phyloP scores from a whole-genome alignment of 768 basidiomycete genomes.

The Rhodotorula kratochvilovae region DNA sequence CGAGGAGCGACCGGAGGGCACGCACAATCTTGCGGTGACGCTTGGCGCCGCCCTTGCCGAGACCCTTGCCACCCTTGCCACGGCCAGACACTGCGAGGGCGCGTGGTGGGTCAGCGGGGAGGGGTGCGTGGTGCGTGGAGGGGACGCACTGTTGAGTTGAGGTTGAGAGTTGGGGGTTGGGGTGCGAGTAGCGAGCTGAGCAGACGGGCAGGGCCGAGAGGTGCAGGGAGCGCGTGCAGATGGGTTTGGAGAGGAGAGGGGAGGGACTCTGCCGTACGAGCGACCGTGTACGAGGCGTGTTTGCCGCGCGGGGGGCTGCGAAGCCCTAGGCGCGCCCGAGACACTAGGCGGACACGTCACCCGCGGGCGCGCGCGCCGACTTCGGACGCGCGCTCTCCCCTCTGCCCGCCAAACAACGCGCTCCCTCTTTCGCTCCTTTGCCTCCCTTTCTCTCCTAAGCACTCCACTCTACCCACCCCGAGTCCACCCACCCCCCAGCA shows the following conservation, averaged over 20 bases:
- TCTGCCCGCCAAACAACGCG: not conserved
- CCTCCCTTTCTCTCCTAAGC: not conserved
- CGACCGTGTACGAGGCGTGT: too few species aligned
- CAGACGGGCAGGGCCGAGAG: too few species aligned
- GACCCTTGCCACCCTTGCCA: conserved; percentile 51
- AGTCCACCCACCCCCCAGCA: conserved; percentile 53
- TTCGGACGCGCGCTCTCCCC: not conserved
- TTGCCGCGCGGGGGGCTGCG: too few species aligned
- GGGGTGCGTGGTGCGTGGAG: not conserved
- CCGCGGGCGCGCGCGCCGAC: too few species aligned
- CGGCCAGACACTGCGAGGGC: conserved; percentile 47
- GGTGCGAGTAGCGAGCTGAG: conserved; percentile 46
- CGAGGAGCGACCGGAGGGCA: conserved; percentile 28
- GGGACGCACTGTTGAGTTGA: not conserved
- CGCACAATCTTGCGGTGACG: conserved; percentile 53
- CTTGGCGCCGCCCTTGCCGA: conserved; percentile 52
- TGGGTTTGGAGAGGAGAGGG: not conserved
- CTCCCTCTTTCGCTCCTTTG: not conserved
- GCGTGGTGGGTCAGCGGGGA: not conserved
- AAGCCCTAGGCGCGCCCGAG: not conserved
- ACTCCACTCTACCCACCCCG: not conserved
- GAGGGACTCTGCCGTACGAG: not conserved
- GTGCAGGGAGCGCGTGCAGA: too few species aligned
- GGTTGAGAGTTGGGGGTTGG: not conserved
- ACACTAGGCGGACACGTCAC: not conserved